Base-by-base conservation (phyloP, 345 rosid species). In the Reutealis trisperma region DNA sequence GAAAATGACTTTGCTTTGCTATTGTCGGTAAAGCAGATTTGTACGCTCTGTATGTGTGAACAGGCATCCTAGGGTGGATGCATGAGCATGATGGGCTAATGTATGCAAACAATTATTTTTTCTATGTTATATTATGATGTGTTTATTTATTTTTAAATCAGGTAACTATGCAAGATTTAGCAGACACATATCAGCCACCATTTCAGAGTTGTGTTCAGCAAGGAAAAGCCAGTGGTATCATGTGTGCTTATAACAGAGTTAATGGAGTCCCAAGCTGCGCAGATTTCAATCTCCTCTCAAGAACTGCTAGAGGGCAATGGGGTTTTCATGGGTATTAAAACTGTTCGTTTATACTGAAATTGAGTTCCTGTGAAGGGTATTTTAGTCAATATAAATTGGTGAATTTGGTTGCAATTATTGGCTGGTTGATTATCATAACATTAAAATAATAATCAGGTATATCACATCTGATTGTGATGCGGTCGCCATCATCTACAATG, bases 381-480 rank as follows among this genome's bases (percentile, higher is more conserved):
- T 30, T 57, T 24, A 41, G 72, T 13, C 24, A 5, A 66, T 42
- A 21, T 47, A 6, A 59, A 73, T 27, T 67, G 12, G 12, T 30
- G 42, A 24, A 24, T 32, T 16, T 14, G 27, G 8, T 6, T 59
- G 61, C 52, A 60, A 59, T 79, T n/a, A 61, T 73, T 67, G 67
- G 44, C 27, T 15, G 19, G 51, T 79, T 58, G 22, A 70, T 75
- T 67, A 45, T 58, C 42, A 25, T 21, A 32, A 15, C 0, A 6
- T 59, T 24, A 32, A n/a, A 42, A 59, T 57, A 30, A 24, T 78
- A 15, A 72, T 71, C 89, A 91, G 98, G 85, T 93, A 92, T 82
- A 87, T 96, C 44, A 78, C 91, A 27, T 96, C 97, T 3, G 98
- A 96, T 77, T 96, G 99, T 78, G 98, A 96, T 70, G 96, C 99